Base-by-base conservation (phyloP, 169 alveolate genomes). In the Plasmodium gallinaceum region DNA sequence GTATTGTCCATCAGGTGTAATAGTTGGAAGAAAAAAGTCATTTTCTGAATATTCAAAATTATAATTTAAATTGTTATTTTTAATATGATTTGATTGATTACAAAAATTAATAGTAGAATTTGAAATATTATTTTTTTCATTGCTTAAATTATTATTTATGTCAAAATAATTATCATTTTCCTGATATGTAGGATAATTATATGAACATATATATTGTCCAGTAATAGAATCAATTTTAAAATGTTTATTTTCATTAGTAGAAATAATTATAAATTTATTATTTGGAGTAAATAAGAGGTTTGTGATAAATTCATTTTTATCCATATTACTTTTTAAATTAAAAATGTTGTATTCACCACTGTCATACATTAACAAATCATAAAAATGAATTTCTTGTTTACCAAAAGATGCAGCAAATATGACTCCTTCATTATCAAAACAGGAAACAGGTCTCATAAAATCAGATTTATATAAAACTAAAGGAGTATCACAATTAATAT, bases 251-350 rank as follows among this genome's bases (percentile, higher is more conserved):
- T 64, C 26, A 78, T 52, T 78, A 14, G 89, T 78, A 9, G 89
- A 78, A 10, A 78, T 69, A 5, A 78, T 78, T 20, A 78, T 78
- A 8, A 6, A 51, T 78, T 78, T 78, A 65, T 78, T 78, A 65
- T 78, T 64, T n/a, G 89, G 89, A 46, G 89, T 78, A 65, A 78
- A 78, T 24, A 78, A 78, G 16, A 78, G 78, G 60, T 78, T 76
- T 42, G 48, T 42, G 20, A 76, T 54, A 61, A 62, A 76, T 62
- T 76, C 88, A 37, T 76, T 75, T 20, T 62, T 61, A 16, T 20
- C 32, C 75, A 76, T 62, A 42, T 7, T 42, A 68, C 61, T 62
- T 76, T 46, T 76, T 61, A 76, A 76, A 68, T 46, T 65, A 37
- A 51, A 20, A 62, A 76, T 64, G 39, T 76, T 65, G 42, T 76